phyloP scores from a whole-genome alignment of 805 yeast genomes.

The Candida mattraensis region DNA sequence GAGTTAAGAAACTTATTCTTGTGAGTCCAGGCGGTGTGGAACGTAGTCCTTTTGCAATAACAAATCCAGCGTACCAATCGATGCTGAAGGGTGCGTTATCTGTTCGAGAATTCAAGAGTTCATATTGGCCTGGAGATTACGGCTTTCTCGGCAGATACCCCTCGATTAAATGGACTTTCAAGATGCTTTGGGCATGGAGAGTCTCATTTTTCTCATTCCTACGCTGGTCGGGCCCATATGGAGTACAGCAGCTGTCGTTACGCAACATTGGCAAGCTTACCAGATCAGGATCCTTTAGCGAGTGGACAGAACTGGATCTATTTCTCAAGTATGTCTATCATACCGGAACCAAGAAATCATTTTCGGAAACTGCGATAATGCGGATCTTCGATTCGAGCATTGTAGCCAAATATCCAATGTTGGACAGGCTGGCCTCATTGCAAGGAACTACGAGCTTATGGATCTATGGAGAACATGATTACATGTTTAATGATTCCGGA shows the following conservation, averaged over 20 bases:
- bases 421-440: conserved; percentile 50
- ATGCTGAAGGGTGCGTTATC: conserved; percentile 8
- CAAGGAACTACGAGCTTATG: conserved; percentile 39
- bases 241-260: conserved; percentile 30
- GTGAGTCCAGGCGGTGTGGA: conserved; percentile 83
- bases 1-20: conserved; percentile 53
- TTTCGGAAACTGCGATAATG: conserved; percentile 41
- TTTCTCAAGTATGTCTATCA: conserved; percentile 36
- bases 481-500: conserved; percentile 71
- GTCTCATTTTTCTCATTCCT: conserved; percentile 50
- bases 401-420: conserved; percentile 63
- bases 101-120: conserved; percentile 31
- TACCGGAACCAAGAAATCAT: conserved; percentile 30
- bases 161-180: conserved; percentile 34
- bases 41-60: conserved; percentile 60
- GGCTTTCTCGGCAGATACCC: conserved; percentile 50
- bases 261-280: conserved; percentile 31
- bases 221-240: conserved; percentile 42
- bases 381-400: conserved; percentile 55
- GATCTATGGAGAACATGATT: conserved; percentile 70
- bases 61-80: conserved; percentile 34
- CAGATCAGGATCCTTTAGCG: conserved; percentile 26
- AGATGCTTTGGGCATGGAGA: conserved; percentile 40
- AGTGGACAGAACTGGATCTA: conserved; percentile 28
- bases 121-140: conserved; percentile 44